phyloP scores from a whole-genome alignment of 371 early-diverging fungal genomes.

The Mortierella sp. region DNA sequence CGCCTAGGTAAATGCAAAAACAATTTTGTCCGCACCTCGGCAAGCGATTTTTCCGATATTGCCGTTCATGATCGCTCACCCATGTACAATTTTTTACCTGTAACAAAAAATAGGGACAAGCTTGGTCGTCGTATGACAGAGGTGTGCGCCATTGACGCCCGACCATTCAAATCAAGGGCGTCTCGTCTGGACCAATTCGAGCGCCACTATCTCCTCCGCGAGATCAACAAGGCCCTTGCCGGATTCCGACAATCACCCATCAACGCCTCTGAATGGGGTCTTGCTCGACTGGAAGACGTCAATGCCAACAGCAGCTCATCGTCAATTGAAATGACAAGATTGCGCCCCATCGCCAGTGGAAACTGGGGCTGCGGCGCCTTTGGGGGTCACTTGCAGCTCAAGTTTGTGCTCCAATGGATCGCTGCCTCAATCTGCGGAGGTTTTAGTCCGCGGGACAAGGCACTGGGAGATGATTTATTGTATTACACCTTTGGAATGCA shows the following conservation, averaged over 20 bases:
- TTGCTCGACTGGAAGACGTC: slow-evolving; percentile 14
- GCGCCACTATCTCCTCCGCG: slow-evolving; percentile 30
- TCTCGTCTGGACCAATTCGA: slow-evolving; percentile 53
- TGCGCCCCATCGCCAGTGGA: slow-evolving; percentile 63
- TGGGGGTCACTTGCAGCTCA: slow-evolving; percentile 67
- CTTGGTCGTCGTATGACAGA: slow-evolving; percentile 46
- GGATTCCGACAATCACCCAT: slow-evolving; percentile 50
- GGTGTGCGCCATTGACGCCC: slow-evolving; percentile 53
- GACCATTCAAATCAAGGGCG: slow-evolving; percentile 42
- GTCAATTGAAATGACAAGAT: not conserved
- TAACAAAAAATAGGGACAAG: slow-evolving; percentile 28
- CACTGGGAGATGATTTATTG: slow-evolving; percentile 28
- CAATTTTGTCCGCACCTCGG: not conserved
- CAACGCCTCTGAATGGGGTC: slow-evolving; percentile 48
- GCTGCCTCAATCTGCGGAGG: slow-evolving; percentile 55
- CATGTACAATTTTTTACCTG: not conserved
- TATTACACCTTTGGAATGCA: slow-evolving; percentile 54
- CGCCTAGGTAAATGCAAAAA: slow-evolving; percentile 30
- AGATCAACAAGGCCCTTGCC: slow-evolving; percentile 49
- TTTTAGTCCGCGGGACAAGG: slow-evolving; percentile 9
- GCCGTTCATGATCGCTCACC: not conserved
- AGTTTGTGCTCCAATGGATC: slow-evolving; percentile 66
- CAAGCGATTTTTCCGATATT: not conserved
- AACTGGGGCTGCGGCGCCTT: slow-evolving; percentile 74
- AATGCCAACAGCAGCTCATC: not conserved